phyloP scores from a whole-genome alignment of 345 rosid species.

The Turritis glabra region DNA sequence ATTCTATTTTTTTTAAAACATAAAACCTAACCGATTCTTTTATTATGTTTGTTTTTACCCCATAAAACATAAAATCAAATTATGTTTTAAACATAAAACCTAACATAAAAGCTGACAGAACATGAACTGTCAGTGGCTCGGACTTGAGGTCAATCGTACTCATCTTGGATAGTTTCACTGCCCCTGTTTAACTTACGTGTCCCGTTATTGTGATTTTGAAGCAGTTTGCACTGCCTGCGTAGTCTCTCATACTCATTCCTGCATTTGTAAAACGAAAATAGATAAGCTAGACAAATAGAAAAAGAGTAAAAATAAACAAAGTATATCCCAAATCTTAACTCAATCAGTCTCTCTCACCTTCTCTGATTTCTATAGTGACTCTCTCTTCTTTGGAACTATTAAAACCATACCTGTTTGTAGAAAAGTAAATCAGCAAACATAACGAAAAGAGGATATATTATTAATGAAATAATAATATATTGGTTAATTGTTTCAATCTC shows the following conservation, averaged over 20 bases:
- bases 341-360: slow-evolving; percentile 51
- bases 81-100: no score
- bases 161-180: slow-evolving; percentile 35
- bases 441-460: not conserved
- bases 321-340: not conserved
- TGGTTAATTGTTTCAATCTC: no score
- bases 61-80: no score
- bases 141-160: slow-evolving; percentile 44
- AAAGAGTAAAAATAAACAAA: not conserved
- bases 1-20: no score
- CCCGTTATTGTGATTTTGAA: slow-evolving; percentile 46
- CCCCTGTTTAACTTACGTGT: slow-evolving; percentile 44
- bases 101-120: no score
- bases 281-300: not conserved
- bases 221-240: slow-evolving; percentile 65
- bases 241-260: slow-evolving; percentile 92
- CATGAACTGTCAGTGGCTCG: slow-evolving; percentile 57
- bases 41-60: no score
- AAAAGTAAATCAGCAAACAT: not conserved
- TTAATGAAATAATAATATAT: no score
- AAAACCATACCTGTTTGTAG: slow-evolving; percentile 63
- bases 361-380: slow-evolving; percentile 59
- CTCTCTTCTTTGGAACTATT: slow-evolving; percentile 83
- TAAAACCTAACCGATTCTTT: no score
- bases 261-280: slow-evolving; percentile 38